Evolutionary conservation across 345 rosid species (phyloP).

Genomic region (Citrus inodora): DNA sequence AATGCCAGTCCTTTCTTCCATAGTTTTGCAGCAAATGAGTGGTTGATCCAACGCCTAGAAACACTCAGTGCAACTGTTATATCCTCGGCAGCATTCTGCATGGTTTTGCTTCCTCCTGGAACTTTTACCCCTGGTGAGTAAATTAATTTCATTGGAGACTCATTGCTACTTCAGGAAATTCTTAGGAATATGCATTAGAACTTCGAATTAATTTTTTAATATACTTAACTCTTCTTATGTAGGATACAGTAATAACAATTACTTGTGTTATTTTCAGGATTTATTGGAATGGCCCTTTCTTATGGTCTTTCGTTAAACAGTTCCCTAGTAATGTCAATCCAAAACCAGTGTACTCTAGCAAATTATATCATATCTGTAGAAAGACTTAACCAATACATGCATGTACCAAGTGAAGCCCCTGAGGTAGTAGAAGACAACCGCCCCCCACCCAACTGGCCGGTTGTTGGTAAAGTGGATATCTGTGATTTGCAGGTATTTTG

Average conservation of each 20-base stretch:
- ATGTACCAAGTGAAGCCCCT: conserved; percentile 87
- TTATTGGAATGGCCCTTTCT: conserved; percentile 96
- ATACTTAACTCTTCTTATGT: too few species aligned
- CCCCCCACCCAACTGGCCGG: conserved; percentile 81
- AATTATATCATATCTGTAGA: conserved; percentile 92
- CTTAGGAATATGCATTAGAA: neutral
- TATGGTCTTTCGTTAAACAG: conserved; percentile 85
- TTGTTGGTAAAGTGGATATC: conserved; percentile 76
- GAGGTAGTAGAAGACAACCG: conserved; percentile 67
- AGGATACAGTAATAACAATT: neutral
- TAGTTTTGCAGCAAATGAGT: conserved; percentile 84
- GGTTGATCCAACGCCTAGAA: conserved; percentile 91
- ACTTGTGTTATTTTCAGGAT: conserved; percentile 51
- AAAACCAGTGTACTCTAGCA: conserved; percentile 81
- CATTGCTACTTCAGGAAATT: neutral
- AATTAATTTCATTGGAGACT: neutral
- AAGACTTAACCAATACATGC: conserved; percentile 90
- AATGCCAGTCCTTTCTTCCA: conserved; percentile 94
- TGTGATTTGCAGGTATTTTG: conserved; percentile 57
- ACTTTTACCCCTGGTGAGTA: conserved; percentile 78
- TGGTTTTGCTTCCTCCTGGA: conserved; percentile 93
- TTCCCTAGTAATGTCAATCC: conserved; percentile 73
- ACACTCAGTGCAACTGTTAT: conserved; percentile 67
- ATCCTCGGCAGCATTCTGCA: conserved; percentile 84
- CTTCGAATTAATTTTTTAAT: neutral